Percentiles rank a stretch among this genome's conserved stretches.
Evolutionary conservation across 2,329 filamentous ascomycete species (phyloP).

Genomic region (Ceratocystis lukuohia): DNA sequence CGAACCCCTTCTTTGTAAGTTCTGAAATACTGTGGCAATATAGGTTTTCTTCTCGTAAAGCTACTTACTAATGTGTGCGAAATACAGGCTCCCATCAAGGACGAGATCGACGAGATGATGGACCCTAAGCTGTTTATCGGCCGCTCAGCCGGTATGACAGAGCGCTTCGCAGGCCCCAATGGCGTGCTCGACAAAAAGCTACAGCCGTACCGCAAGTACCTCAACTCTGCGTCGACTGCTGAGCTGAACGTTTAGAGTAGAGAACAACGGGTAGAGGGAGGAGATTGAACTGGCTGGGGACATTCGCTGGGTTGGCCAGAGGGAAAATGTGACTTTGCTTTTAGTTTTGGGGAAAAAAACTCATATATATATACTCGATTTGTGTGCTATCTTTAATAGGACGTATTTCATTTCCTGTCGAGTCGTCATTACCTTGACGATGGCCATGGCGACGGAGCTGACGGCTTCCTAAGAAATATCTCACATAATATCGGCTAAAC

Average conservation of each 20-base stretch:
- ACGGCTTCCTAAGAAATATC: background rate
- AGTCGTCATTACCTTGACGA: no score
- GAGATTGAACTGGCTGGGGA: background rate
- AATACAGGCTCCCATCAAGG: conserved; percentile 42
- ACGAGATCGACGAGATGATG: conserved; percentile 54
- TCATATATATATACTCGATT: no score
- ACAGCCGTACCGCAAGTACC: conserved; percentile 28
- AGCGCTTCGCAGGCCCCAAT: conserved; percentile 31
- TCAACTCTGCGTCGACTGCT: conserved; percentile 27
- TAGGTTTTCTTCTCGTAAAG: background rate
- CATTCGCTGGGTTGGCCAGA: background rate
- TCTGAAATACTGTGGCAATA: background rate
- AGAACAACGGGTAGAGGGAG: background rate
- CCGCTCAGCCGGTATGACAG: conserved; percentile 34
- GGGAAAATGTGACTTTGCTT: no score
- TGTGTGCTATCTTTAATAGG: no score
- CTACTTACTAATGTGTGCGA: background rate
- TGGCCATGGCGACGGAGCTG: background rate
- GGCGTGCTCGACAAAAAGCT: conserved; percentile 31
- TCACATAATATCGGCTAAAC: background rate
- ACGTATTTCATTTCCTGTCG: no score
- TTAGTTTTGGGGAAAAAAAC: no score
- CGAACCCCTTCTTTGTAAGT: conserved; percentile 53
- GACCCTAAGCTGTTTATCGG: conserved; percentile 43
- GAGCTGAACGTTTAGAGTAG: conserved; percentile 29